Conservation (phyloP, 176 grass and related monocot species). For the Aegilops sharonensis region DNA sequence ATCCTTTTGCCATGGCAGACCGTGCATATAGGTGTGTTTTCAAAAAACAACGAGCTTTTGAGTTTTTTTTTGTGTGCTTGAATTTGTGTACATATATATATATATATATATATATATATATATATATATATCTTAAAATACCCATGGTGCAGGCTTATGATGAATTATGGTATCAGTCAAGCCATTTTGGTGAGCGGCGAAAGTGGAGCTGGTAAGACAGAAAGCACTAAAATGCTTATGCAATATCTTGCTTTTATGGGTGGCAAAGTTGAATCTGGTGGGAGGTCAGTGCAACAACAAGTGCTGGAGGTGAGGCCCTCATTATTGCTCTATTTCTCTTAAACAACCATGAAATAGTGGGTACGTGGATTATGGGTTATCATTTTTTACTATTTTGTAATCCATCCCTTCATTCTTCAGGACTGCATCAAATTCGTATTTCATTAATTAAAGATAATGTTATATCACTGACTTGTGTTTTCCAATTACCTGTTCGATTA, state of each 20-base stretch:
- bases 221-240: constrained; percentile 94
- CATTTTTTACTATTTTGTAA: constrained; percentile 6
- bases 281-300: constrained; percentile 81
- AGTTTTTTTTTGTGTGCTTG: constrained; percentile 4
- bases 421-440: constrained; percentile 4
- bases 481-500: constrained; percentile 43
- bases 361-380: constrained; percentile 20
- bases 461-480: constrained; percentile 34
- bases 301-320: constrained; percentile 63
- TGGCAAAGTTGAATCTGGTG: constrained; percentile 62
- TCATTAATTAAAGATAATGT: constrained; percentile 33
- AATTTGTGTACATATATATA: not conserved
- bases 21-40: constrained; percentile 79
- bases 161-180: constrained; percentile 62
- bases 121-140: constrained; percentile 14
- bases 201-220: constrained; percentile 90
- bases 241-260: constrained; percentile 91
- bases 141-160: constrained; percentile 67
- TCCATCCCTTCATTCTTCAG: not conserved
- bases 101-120: not conserved
- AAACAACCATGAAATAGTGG: constrained; percentile 15
- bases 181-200: constrained; percentile 89
- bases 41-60: constrained; percentile 3
- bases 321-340: constrained; percentile 31
- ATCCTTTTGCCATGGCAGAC: constrained; percentile 96